Evolutionary conservation across 768 basidiomycete genomes (phyloP).

Genomic region (Collybiopsis luxurians): DNA sequence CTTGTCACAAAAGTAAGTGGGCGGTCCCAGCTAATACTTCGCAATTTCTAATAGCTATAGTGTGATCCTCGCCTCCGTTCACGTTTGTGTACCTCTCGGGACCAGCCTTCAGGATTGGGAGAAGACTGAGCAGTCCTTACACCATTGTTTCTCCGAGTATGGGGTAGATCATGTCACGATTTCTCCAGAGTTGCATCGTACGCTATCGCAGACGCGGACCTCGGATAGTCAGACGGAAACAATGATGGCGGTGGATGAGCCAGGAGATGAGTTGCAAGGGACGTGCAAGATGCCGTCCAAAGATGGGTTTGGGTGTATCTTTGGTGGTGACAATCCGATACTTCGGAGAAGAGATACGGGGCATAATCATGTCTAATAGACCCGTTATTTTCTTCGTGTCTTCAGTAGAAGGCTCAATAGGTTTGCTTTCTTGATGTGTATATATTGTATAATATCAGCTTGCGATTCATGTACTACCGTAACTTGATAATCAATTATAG

Average conservation of each 20-base stretch:
- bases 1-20: conserved; percentile 49
- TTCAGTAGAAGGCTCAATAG: too few relatives aligned
- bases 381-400: too few relatives aligned
- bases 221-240: conserved; percentile 1
- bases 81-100: conserved; percentile 48
- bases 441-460: too few relatives aligned
- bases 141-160: conserved; percentile 50
- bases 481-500: too few relatives aligned
- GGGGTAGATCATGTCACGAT: conserved; percentile 56
- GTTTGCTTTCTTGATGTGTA: too few relatives aligned
- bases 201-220: not conserved
- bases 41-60: conserved; percentile 20
- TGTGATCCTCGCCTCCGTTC: conserved; percentile 51
- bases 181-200: conserved; percentile 44
- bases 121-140: conserved; percentile 43
- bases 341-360: not conserved
- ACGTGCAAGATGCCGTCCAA: conserved; percentile 3
- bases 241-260: not conserved
- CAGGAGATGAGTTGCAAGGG: not conserved
- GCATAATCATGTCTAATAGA: conserved; percentile 1
- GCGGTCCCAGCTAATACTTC: not conserved
- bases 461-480: too few relatives aligned
- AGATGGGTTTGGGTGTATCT: conserved; percentile 5
- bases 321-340: not conserved
- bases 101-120: conserved; percentile 50